Percentiles rank a stretch among this genome's conserved stretches.
These are phyloP conservation scores for Fusarium nelsonii DNA, from an alignment of 2,329 filamentous ascomycete genomes.

Conservation along the genomic window DNA sequence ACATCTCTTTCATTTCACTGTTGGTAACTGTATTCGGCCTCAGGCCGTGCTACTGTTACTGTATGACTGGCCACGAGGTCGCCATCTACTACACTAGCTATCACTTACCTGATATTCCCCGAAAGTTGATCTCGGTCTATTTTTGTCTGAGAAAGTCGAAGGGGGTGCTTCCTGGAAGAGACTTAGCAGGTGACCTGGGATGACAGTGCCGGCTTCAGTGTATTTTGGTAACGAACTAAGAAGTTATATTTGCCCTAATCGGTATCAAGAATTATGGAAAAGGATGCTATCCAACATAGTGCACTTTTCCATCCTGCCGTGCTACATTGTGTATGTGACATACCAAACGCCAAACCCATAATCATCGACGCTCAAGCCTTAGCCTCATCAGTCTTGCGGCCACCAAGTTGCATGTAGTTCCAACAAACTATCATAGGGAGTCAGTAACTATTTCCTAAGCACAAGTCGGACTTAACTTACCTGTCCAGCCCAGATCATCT, in stretches of 20 bases:
- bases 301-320: background rate
- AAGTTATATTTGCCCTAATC: background rate
- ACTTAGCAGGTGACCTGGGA: no score
- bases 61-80: no score
- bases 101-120: no score
- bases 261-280: conserved; percentile 2
- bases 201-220: no score
- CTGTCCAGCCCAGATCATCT: conserved; percentile 74
- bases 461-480: conserved; percentile 57
- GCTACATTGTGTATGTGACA: conserved; percentile 2
- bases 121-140: no score
- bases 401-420: conserved; percentile 64
- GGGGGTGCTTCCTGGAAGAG: no score
- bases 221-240: background rate
- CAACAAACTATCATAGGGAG: conserved; percentile 62
- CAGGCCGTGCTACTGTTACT: no score
- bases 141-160: no score
- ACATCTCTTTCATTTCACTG: no score
- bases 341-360: conserved; percentile 39
- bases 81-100: no score
- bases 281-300: background rate
- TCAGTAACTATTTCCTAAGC: conserved; percentile 28
- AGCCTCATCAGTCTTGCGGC: conserved; percentile 45
- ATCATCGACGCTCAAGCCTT: conserved; percentile 38
- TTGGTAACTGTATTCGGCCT: no score